Base-by-base conservation (phyloP, 225 moss, liverwort and hornwort genomes). In the Antitrichia curtipendula region DNA sequence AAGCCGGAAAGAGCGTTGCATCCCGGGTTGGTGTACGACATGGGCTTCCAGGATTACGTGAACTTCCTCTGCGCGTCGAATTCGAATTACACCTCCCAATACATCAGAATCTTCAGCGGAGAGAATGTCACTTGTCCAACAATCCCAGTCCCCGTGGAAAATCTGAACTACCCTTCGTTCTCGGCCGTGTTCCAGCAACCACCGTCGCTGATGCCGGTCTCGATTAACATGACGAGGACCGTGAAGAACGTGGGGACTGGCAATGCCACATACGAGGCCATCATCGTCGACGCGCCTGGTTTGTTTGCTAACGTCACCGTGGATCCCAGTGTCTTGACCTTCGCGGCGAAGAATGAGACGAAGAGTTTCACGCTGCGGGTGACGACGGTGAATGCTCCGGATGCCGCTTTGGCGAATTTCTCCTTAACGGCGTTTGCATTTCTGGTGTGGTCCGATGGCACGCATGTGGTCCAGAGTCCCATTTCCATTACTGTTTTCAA, bases 121-220 rank as follows among this genome's bases (percentile, higher is more conserved):
- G 83, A 89, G 63, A 70, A 49, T 6, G 82, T 86, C 53, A 58
- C 28, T 18, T 96, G 94, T 70, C 92, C 93, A 2, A 8, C 2
- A 18, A 24, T 34, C 19, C 77, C 71, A 15, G 49, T 85, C 19
- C 85, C 84, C 4, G 56, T 93, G 41, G 87, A 84, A 21, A 94
- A 95, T 49, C 53, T 96, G 71, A 96, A 96, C 69, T 96, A 95
- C 61, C 96, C 96, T 31, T 95, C 95, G 34, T 90, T 95, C 66
- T 78, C 82, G 34, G 89, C 82, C 15, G 60, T 88, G 10, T 88
- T 89, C 66, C 59, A 58, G 81, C 70, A 62, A 65, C 71, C 50
- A n/a, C 73, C 78, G 20, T 65, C 85, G 16, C 27, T 56, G 61
- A 16, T 41, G 45, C 65, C 38, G 22, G 22, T 84, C 23, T 54